These are phyloP conservation scores for Cyclanthera cordifolia DNA, from an alignment of 306 rosid species.

Conservation along the genomic window DNA sequence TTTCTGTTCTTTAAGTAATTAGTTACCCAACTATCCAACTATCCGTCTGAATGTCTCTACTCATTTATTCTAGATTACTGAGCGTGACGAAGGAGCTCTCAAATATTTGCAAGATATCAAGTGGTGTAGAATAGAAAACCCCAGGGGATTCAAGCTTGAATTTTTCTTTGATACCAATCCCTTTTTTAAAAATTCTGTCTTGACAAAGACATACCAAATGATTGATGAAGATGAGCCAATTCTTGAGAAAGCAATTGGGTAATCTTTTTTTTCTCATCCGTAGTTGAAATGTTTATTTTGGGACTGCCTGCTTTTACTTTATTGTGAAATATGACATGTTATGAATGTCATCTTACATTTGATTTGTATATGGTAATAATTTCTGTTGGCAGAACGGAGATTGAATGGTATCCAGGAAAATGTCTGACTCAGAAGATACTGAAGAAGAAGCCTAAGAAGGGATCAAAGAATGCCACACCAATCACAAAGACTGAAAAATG, in stretches of 20 bases:
- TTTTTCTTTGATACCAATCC: conserved; percentile 80
- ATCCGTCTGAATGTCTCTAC: background rate
- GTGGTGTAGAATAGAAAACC: conserved; percentile 66
- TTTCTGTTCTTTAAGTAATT: background rate
- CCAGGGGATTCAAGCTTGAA: conserved; percentile 83
- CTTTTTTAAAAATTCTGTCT: conserved; percentile 53
- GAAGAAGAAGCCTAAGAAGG: conserved; percentile 93
- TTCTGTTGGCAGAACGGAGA: conserved; percentile 52
- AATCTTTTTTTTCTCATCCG: conserved; percentile 2
- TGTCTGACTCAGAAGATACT: conserved; percentile 79
- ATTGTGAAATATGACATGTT: background rate
- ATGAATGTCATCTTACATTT: background rate
- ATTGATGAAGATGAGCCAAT: conserved; percentile 86
- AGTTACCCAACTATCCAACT: background rate
- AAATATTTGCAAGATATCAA: conserved; percentile 67
- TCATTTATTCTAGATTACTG: conserved; percentile 37
- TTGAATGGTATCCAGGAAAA: conserved; percentile 77
- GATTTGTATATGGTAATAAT: background rate
- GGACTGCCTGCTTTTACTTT: background rate
- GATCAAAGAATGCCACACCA: conserved; percentile 81
- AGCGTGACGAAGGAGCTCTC: conserved; percentile 90
- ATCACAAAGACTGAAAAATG: conserved; percentile 83
- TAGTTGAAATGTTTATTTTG: background rate
- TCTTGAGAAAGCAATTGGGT: conserved; percentile 88
- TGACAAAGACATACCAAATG: conserved; percentile 82